Evolutionary conservation across 176 grass and related monocot genomes (phyloP), one percentile per base, ranked within the genome.

Genomic region (Olyra latifolia): DNA sequence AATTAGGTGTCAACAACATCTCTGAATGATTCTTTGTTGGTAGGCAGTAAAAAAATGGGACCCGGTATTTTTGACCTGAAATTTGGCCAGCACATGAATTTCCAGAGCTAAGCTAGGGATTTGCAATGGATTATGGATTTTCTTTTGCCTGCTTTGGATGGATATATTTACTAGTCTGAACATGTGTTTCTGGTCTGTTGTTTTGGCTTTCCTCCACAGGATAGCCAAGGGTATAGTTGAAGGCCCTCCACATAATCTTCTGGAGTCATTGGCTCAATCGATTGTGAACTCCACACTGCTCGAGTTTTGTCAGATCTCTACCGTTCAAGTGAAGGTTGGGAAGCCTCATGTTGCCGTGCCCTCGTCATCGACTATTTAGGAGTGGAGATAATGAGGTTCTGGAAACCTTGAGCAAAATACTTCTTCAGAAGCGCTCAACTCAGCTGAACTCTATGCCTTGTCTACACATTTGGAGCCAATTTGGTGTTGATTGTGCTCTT

Each of bases 241-340:
- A 71, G 95, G 95, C 22, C 54, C 73, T 3, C 81, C 95, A 2
- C 85, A 81, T 15, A 92, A 94, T 81, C 92, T 98, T 48, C 16
- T 98, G 52, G 95, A 98, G 47, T 94, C 95, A 0, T 92, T 98
- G 56, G 95, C 92, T 65, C 92, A 98, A 39, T 71, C 89, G 22
- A 94, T 97, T 64, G 94, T 87, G 65, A 88, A 80, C 40, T 63
- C 82, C 9, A 92, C 85, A 0, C 69, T 94, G 38, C 80, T 92
- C 62, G 66, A 92, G 63, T 88, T 86, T 79, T 85, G 85, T 75
- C 85, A 88, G 68, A 92, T 94, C 78, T 94, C 89, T 17, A 83
- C 91, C 1, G 87, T 97, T n/a, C 71, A 89, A 24, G 94, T 97
- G 54, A 90, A 92, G 87, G 87, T 97, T 19, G 85, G 69, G 10